phyloP scores from a whole-genome alignment of 306 rosid genomes.

The Crotalaria pallida region DNA sequence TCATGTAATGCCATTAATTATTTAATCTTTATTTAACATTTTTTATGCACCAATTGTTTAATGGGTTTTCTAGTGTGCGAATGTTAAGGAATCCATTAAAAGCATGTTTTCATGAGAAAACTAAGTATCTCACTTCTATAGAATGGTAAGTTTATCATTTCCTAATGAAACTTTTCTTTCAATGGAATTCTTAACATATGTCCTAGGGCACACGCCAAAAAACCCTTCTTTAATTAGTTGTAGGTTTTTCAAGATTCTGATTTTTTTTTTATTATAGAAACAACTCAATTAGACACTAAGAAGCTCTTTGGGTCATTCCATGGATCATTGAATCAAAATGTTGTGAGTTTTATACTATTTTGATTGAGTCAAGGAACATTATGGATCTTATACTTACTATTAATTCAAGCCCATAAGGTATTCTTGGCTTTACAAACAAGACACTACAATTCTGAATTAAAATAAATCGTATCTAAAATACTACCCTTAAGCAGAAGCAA shows the following conservation, averaged over 20 bases:
- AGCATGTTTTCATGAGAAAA: no score
- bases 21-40: neutral
- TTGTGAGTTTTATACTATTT: neutral
- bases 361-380: neutral
- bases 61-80: no score
- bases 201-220: no score
- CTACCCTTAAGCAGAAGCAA: neutral
- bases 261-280: neutral
- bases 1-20: neutral
- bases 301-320: neutral
- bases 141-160: no score
- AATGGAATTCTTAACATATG: no score
- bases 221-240: neutral
- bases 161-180: no score
- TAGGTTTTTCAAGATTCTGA: neutral
- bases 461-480: neutral
- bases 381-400: neutral
- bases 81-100: no score
- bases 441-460: neutral
- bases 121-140: no score
- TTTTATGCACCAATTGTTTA: neutral
- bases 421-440: neutral
- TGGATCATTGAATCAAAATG: neutral
- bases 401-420: neutral
- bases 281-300: neutral